These are phyloP conservation scores for Dissophora globulifera DNA, from an alignment of 192 early-diverging fungal species.

Conservation along the genomic window DNA sequence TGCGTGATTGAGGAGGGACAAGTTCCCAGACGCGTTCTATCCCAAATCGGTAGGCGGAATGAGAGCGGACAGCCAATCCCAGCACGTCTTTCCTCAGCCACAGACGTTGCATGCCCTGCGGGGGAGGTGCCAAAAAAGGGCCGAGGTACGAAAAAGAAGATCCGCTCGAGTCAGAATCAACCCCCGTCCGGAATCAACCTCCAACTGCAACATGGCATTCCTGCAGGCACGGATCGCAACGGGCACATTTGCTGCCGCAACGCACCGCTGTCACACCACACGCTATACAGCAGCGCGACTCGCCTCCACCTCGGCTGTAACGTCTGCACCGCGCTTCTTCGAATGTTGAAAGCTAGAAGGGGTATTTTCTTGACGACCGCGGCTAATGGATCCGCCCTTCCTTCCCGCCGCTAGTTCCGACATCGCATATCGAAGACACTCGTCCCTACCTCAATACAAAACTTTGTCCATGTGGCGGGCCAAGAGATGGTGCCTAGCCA, in stretches of 20 bases:
- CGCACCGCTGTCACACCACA: neutral
- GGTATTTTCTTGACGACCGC: too few species aligned
- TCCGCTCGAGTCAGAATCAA: too few species aligned
- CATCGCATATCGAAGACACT: conserved; percentile 38
- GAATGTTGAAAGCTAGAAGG: too few species aligned
- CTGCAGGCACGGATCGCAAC: conserved; percentile 5
- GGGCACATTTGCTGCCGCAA: neutral
- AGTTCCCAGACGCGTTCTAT: too few species aligned
- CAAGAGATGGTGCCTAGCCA: conserved; percentile 61
- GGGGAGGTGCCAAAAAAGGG: too few species aligned
- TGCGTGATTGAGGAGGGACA: too few species aligned
- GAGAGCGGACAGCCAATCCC: too few species aligned
- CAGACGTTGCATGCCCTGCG: too few species aligned
- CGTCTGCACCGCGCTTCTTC: neutral
- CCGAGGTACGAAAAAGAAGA: too few species aligned
- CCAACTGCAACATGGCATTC: neutral
- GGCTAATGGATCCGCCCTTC: too few species aligned
- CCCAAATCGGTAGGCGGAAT: too few species aligned
- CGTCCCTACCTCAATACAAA: conserved; percentile 47
- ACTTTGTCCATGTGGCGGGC: conserved; percentile 45
- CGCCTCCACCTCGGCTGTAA: conserved; percentile 5
- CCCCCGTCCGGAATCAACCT: neutral
- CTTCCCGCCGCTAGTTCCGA: conserved; percentile 32
- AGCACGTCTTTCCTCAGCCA: too few species aligned
- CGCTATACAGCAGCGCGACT: neutral